These are phyloP conservation scores for Parachaetomium inaequale DNA, from an alignment of 495 filamentous ascomycete species.

Conservation along the genomic window DNA sequence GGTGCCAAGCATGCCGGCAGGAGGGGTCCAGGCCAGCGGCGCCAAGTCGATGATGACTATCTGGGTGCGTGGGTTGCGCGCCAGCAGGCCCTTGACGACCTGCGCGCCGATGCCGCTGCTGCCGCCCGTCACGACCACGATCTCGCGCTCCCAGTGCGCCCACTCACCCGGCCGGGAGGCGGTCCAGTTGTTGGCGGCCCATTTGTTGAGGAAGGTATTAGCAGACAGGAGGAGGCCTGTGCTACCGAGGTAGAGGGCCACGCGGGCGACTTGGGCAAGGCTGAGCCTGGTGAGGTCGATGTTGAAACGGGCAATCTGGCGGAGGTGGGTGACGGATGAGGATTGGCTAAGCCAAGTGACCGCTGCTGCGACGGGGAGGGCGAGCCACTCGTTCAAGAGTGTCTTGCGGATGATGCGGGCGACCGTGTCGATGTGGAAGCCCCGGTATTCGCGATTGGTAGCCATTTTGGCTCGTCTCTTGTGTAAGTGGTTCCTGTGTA, in stretches of 20 bases:
- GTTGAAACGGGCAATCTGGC: conserved; percentile 4
- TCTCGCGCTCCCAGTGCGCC: conserved; percentile 25
- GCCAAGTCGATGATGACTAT: conserved; percentile 27
- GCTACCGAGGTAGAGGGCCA: conserved; percentile 16
- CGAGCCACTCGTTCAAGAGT: conserved; percentile 24
- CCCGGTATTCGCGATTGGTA: conserved; percentile 19
- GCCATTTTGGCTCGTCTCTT: conserved; percentile 12
- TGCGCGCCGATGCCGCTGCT: conserved; percentile 27
- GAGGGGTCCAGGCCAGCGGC: conserved; percentile 20
- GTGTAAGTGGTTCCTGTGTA: not conserved
- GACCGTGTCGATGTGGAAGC: conserved; percentile 27
- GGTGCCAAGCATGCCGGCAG: not conserved
- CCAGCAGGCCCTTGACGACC: conserved; percentile 20
- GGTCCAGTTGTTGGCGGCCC: conserved; percentile 32
- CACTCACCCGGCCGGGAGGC: conserved; percentile 21
- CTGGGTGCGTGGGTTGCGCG: conserved; percentile 20
- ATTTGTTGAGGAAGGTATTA: conserved; percentile 28
- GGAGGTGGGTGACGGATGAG: conserved; percentile 8
- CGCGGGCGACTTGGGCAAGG: conserved; percentile 8
- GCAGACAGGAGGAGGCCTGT: conserved; percentile 20
- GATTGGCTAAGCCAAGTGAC: conserved; percentile 12
- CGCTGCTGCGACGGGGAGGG: conserved; percentile 23
- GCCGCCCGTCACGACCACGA: conserved; percentile 31
- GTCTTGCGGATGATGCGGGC: conserved; percentile 20
- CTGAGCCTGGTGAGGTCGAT: conserved; percentile 2